Evolutionary conservation across 164 flowering plant species (phyloP).

Genomic region (Liriodendron chinense): DNA sequence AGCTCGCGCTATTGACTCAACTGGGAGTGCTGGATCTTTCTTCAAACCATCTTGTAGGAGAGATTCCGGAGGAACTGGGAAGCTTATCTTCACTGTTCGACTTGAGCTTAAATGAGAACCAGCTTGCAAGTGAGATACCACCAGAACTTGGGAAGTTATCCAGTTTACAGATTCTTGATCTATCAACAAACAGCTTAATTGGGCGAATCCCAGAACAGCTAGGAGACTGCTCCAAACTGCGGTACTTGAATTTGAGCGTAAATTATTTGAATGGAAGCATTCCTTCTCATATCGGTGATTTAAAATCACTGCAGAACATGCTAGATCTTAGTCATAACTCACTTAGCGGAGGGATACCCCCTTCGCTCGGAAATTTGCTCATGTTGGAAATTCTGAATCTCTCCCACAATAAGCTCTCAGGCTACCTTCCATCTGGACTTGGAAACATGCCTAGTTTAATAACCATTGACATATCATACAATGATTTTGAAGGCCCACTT

Average conservation of each 20-base stretch:
- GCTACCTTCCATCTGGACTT: constrained; percentile 12
- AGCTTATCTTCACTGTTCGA: constrained; percentile 2
- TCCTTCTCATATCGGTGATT: neutral
- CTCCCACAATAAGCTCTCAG: constrained; percentile 17
- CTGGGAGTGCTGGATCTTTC: neutral
- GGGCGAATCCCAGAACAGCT: constrained; percentile 6
- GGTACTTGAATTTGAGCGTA: neutral
- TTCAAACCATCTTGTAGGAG: constrained; percentile 12
- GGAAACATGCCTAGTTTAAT: neutral
- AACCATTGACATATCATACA: constrained; percentile 9
- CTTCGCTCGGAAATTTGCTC: neutral
- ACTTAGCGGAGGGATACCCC: constrained; percentile 5
- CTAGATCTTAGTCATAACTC: constrained; percentile 3
- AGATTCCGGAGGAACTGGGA: constrained; percentile 18
- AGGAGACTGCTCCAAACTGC: constrained; percentile 1
- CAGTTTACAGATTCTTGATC: neutral
- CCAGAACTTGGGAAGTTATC: neutral
- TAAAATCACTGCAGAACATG: neutral
- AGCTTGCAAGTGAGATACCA: neutral
- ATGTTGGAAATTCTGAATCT: constrained; percentile 10
- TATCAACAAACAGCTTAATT: constrained; percentile 2
- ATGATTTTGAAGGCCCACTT: constrained; percentile 13
- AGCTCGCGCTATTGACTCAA: neutral
- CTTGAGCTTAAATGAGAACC: constrained; percentile 20
- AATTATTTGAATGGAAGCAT: constrained; percentile 10